phyloP scores from a whole-genome alignment of 164 flowering plant genomes.

The Buxus sempervirens region DNA sequence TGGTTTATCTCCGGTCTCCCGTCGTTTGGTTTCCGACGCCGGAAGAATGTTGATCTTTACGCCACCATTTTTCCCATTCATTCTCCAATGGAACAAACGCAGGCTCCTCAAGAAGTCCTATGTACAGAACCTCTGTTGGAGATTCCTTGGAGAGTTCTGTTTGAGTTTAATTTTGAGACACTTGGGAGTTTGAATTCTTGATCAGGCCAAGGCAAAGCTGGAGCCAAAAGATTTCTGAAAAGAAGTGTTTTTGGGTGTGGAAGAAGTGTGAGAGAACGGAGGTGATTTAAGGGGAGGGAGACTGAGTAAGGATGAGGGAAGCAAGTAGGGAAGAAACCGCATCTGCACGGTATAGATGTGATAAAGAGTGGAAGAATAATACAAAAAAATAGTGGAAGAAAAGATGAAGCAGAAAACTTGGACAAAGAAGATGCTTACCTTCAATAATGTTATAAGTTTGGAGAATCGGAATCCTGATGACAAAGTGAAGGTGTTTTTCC shows the following conservation, averaged over 20 bases:
- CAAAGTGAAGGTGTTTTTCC: not conserved
- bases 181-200: no score
- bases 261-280: not conserved
- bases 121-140: no score
- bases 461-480: slow-evolving; percentile 54
- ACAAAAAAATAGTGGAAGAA: slow-evolving; percentile 32
- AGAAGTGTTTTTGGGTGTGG: not conserved
- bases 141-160: no score
- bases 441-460: slow-evolving; percentile 49
- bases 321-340: slow-evolving; percentile 44
- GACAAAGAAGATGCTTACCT: slow-evolving; percentile 44
- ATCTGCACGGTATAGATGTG: slow-evolving; percentile 29
- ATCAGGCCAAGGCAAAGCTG: not conserved
- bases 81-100: not conserved
- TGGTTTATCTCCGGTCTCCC: slow-evolving; percentile 14
- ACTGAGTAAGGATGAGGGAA: slow-evolving; percentile 13
- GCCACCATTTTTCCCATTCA: not conserved
- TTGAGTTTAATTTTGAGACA: no score
- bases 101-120: not conserved
- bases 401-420: slow-evolving; percentile 27
- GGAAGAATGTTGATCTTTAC: slow-evolving; percentile 18
- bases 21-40: not conserved
- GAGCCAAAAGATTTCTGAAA: not conserved
- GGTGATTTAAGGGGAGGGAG: slow-evolving; percentile 29
- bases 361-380: slow-evolving; percentile 28